These are phyloP conservation scores for Alternaria gaisen DNA, from an alignment of 2,329 filamentous ascomycete genomes.

Conservation along the genomic window DNA sequence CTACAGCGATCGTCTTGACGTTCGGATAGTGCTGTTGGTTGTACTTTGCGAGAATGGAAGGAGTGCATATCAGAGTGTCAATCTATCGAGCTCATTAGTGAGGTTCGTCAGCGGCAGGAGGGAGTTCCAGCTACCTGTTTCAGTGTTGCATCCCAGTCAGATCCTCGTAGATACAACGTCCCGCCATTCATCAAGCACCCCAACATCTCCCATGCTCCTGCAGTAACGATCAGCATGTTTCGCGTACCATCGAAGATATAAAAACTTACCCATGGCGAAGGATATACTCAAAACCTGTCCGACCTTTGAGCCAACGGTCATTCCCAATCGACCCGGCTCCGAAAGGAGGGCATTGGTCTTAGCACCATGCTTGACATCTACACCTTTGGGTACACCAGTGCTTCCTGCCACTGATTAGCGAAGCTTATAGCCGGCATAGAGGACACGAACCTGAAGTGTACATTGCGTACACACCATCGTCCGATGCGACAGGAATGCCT, in stretches of 20 bases:
- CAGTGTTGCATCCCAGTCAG: slow-evolving; percentile 60
- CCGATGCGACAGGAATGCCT: slow-evolving; percentile 19
- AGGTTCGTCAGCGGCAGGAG: background rate
- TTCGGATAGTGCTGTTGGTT: slow-evolving; percentile 58
- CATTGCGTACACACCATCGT: slow-evolving; percentile 53
- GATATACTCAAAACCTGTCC: slow-evolving; percentile 66
- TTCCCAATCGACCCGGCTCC: slow-evolving; percentile 62
- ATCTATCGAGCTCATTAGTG: slow-evolving; percentile 47
- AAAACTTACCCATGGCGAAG: slow-evolving; percentile 68
- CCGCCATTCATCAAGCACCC: slow-evolving; percentile 66
- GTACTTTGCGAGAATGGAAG: slow-evolving; percentile 63
- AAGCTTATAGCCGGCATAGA: background rate
- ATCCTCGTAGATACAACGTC: slow-evolving; percentile 62
- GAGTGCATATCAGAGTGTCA: slow-evolving; percentile 65
- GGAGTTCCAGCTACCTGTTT: slow-evolving; percentile 50
- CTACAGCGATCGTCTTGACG: slow-evolving; percentile 63
- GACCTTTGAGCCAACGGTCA: slow-evolving; percentile 61
- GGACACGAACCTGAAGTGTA: slow-evolving; percentile 59
- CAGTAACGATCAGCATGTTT: slow-evolving; percentile 4
- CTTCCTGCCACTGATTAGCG: slow-evolving; percentile 49
- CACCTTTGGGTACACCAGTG: slow-evolving; percentile 67
- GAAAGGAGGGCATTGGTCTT: slow-evolving; percentile 64
- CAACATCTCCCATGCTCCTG: slow-evolving; percentile 69
- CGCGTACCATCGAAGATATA: background rate
- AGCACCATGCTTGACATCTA: slow-evolving; percentile 65